Conservation (phyloP, 129 eudicot genomes). For the Calendula officinalis region DNA sequence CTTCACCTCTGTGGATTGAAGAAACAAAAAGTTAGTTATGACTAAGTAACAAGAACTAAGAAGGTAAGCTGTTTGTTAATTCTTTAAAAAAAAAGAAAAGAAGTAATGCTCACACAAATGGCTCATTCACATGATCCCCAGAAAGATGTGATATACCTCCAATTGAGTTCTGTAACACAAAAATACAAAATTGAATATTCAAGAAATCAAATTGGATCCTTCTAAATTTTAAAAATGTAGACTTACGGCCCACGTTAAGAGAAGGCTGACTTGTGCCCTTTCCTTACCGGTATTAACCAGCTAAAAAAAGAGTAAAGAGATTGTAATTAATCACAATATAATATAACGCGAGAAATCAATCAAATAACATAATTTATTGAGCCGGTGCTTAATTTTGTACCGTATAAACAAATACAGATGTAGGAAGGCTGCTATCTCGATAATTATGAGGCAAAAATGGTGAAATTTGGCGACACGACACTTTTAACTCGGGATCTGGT, state of each 20-base stretch:
- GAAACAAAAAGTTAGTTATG: background rate
- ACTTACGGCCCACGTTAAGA: conserved; percentile 94
- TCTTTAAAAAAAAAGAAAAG: background rate
- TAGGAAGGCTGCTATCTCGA: conserved; percentile 92
- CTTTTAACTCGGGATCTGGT: conserved; percentile 92
- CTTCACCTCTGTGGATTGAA: conserved; percentile 58
- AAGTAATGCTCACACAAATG: conserved; percentile 77
- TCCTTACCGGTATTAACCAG: conserved; percentile 95
- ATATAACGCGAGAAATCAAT: background rate
- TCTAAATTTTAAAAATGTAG: background rate
- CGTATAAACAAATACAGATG: conserved; percentile 91
- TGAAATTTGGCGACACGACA: conserved; percentile 95
- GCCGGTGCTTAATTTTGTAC: conserved; percentile 33
- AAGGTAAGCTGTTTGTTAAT: no score
- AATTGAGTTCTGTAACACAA: conserved; percentile 68
- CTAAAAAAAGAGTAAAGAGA: conserved; percentile 37
- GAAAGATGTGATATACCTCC: conserved; percentile 94
- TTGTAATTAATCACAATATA: conserved; percentile 20
- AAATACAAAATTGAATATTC: conserved; percentile 7
- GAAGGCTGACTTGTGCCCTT: conserved; percentile 98
- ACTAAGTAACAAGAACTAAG: background rate
- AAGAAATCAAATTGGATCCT: background rate
- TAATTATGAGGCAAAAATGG: conserved; percentile 97
- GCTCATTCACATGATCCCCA: conserved; percentile 95
- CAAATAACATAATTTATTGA: background rate